Conservation (phyloP, 371 early-diverging fungal species). For the Zopfochytrium polystomum region DNA sequence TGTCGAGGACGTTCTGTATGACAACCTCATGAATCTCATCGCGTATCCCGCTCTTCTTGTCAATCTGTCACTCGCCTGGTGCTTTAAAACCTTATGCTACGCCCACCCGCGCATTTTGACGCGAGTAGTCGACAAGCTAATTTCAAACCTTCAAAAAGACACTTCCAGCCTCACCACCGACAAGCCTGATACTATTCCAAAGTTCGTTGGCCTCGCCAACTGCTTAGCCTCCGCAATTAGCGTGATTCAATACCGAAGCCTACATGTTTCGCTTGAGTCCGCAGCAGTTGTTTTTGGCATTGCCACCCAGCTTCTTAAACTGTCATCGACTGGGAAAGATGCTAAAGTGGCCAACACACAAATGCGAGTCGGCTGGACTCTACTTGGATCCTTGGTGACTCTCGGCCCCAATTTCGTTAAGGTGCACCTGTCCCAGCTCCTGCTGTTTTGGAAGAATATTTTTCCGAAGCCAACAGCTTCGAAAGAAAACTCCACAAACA, state of each 20-base stretch:
- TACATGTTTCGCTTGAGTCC: conserved; percentile 72
- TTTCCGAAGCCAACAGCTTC: conserved; percentile 43
- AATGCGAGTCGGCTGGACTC: conserved; percentile 72
- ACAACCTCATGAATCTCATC: conserved; percentile 65
- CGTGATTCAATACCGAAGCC: conserved; percentile 63
- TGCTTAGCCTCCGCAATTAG: conserved; percentile 69
- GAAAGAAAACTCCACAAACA: conserved; percentile 21
- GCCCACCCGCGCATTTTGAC: conserved; percentile 65
- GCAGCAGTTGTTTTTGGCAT: conserved; percentile 73
- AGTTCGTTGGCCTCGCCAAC: conserved; percentile 63
- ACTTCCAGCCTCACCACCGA: conserved; percentile 46
- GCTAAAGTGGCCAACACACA: conserved; percentile 60
- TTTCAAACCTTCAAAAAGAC: conserved; percentile 61
- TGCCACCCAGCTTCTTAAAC: conserved; percentile 69
- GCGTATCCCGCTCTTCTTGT: conserved; percentile 69
- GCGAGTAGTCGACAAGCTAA: conserved; percentile 57
- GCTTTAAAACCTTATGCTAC: conserved; percentile 55
- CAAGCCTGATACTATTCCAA: conserved; percentile 52
- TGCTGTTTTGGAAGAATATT: conserved; percentile 62
- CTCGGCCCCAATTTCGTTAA: conserved; percentile 78
- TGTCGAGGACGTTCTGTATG: conserved; percentile 64
- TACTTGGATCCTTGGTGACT: conserved; percentile 74
- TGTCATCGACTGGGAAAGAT: conserved; percentile 52
- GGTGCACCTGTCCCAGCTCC: conserved; percentile 73
- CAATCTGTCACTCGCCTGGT: conserved; percentile 72